Evolutionary conservation across 78 protist species (phyloP), one percentile per base, ranked within the genome.

Genomic region (Salpingoeca rosetta): DNA sequence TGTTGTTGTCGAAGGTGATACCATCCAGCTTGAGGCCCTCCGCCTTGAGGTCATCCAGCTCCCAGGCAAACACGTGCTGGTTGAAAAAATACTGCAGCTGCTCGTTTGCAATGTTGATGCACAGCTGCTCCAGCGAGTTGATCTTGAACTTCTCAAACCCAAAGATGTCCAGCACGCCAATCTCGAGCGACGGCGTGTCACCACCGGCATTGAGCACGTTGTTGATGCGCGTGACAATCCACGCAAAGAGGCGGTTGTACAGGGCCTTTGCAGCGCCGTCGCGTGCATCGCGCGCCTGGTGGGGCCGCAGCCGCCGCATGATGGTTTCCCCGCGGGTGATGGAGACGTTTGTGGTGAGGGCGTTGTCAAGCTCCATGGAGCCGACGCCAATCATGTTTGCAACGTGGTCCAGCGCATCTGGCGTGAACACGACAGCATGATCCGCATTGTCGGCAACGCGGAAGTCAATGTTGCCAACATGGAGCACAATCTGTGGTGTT

Each of bases 251-350:
- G 39, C 90, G 88, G 24, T 86, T 88, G 89, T 95, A 97, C 44
- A 94, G n/a, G 37, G 93, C 87, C 87, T 96, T 95, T 81, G 95
- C 95, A 11, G 95, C 88, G 28, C 97, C 98, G 76, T 97, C 95
- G 17, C 96, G 86, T 0, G 90, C 72, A 80, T 83, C 74, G n/a
- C 45, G 42, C 17, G 91, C 94, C 85, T 87, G 90, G 35, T 86
- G 85, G 11, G 76, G 90, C 44, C 3, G 57, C 37, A n/a, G 74
- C 42, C 38, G 84, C 84, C 0, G 24, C 43, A 3, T 10, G 31
- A 80, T n/a, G 11, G 0, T 24, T 3, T 45, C 84, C 43, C 74
- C 84, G 40, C 84, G 84, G 11, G 74, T n/a, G 27, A 44, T 24
- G 11, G 41, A 3, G 27, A 45, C 27, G 74, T 74, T 65, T 2